A percentile compares a stretch with the other conserved stretches of the same genome.
These are phyloP conservation scores for Acacia concinna DNA, from an alignment of 331 rosid species.

Conservation along the genomic window DNA sequence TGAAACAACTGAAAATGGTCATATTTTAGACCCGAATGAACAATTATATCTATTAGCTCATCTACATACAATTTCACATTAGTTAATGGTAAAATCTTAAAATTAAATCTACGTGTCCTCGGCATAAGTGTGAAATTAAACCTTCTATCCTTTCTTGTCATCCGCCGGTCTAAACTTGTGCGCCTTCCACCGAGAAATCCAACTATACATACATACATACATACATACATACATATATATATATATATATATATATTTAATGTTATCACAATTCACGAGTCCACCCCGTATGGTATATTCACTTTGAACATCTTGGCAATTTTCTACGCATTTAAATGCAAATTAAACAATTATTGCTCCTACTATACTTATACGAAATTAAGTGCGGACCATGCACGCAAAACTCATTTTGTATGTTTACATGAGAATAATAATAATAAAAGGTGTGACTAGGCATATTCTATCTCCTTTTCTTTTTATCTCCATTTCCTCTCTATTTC, in stretches of 20 bases:
- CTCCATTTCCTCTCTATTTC: no score
- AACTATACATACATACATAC: no score
- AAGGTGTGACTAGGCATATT: not conserved
- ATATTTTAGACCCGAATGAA: no score
- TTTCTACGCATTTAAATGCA: slow-evolving; percentile 19
- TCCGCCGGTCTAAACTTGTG: slow-evolving; percentile 28
- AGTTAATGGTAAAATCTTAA: not conserved
- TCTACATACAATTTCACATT: not conserved
- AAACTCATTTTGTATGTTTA: not conserved
- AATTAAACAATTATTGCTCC: not conserved
- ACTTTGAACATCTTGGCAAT: not conserved
- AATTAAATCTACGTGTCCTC: not conserved
- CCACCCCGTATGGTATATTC: not conserved
- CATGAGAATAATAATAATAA: no score
- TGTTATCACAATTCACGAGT: slow-evolving; percentile 22
- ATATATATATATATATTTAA: no score
- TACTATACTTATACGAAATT: not conserved
- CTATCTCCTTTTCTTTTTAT: no score
- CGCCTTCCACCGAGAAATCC: slow-evolving; percentile 45
- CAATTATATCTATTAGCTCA: not conserved
- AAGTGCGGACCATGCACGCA: not conserved
- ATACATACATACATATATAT: no score
- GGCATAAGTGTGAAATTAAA: slow-evolving; percentile 19
- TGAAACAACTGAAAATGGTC: no score
- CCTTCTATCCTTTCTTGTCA: slow-evolving; percentile 29